Base-by-base conservation (phyloP, 352 stramenopile genomes). In the Globisporangium acanthophoron region DNA sequence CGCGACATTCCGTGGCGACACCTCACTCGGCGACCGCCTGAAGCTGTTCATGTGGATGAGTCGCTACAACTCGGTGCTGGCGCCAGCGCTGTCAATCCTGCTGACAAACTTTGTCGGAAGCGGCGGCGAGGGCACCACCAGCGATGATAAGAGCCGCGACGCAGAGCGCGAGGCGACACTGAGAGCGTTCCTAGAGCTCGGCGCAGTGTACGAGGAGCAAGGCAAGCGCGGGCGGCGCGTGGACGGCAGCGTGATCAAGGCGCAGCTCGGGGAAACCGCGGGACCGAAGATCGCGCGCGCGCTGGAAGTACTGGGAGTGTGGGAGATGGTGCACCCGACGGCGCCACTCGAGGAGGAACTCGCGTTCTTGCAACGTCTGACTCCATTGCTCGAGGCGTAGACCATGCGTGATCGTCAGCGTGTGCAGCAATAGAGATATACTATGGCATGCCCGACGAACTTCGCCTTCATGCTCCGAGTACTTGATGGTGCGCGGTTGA, bases 1-100 rank as follows among this genome's bases (percentile, higher is more conserved):
- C 21, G 49, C 29, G 11, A 27, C 0, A 3, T 18, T 62, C 16
- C 13, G 51, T 1, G n/a, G 31, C 16, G 33, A 24, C n/a, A 15
- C 50, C 40, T 54, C 58, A 3, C 61, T 59, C 41, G 54, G 64
- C 13, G 71, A 81, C 56, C 65, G 68, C 2, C 15, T 90, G 5
- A 73, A 81, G 69, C 67, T 81, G 1, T 83, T 82, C 45, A 73
- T 90, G 61, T 90, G 80, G 80, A 84, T 85, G 65, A 74, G 62
- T 47, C 73, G 76, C 53, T 90, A 88, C 66, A 58, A 76, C 54
- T 74, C 71, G 16, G 80, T 88, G 46, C 46, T 88, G 8, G 62
- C 62, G 5, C 72, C 78, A 5, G 74, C 78, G 0, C 60, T 90
- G 24, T 73, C 76, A 5, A 82, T 82, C 35, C 63, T 90, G 20